Conservation (phyloP, 1,284 basidiomycete species). For the Ustanciosporium gigantosporum region DNA sequence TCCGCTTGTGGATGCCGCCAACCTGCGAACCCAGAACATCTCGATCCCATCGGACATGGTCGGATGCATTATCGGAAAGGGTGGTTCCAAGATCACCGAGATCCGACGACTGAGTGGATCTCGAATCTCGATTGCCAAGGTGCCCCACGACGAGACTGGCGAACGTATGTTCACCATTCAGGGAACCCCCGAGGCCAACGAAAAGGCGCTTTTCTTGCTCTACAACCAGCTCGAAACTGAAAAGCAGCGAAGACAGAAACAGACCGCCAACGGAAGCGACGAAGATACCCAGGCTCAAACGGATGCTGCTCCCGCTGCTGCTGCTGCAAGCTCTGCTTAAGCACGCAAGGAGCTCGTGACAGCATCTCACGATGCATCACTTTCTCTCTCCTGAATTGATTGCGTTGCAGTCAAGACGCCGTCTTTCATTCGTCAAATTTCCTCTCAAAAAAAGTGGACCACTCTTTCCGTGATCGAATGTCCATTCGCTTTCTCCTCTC, state of each 20-base stretch:
- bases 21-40: slow-evolving; percentile 96
- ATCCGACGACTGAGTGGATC: slow-evolving; percentile 94
- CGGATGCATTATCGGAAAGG: slow-evolving; percentile 77
- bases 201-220: slow-evolving; percentile 81
- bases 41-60: slow-evolving; percentile 91
- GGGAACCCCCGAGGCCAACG: slow-evolving; percentile 77
- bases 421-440: no score
- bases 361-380: neutral
- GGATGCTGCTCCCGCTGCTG: slow-evolving; percentile 9
- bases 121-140: slow-evolving; percentile 96
- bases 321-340: slow-evolving; percentile 10
- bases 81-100: slow-evolving; percentile 97
- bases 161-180: slow-evolving; percentile 99
- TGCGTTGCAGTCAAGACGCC: no score
- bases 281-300: slow-evolving; percentile 33
- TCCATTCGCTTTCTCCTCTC: no score
- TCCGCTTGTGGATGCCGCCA: slow-evolving; percentile 65
- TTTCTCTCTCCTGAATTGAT: no score
- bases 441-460: no score
- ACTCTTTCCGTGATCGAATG: no score
- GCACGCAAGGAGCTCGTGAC: no score
- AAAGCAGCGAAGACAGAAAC: slow-evolving; percentile 52
- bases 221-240: slow-evolving; percentile 70
- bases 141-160: slow-evolving; percentile 95
- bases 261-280: slow-evolving; percentile 18